A percentile compares a stretch with the other conserved stretches of the same genome.
phyloP scores from a whole-genome alignment of 306 rosid species.

The Ziziphus jujuba region DNA sequence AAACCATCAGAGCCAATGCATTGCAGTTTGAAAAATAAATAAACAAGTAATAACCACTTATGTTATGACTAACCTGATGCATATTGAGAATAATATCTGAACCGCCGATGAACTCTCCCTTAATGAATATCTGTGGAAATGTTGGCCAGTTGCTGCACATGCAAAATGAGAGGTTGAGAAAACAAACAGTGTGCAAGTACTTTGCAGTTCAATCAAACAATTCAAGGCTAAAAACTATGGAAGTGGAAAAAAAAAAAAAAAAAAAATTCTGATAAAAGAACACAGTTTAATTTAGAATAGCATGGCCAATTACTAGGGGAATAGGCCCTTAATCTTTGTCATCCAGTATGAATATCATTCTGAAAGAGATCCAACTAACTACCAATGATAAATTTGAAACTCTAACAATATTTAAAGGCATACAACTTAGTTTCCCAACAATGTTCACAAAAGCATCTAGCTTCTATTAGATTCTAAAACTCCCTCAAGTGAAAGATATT shows the following conservation, averaged over 20 bases:
- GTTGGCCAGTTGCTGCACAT: conserved; percentile 78
- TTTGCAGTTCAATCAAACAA: not conserved
- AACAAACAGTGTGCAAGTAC: not conserved
- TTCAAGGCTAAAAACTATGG: not conserved
- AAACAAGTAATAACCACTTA: not conserved
- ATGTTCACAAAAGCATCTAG: not conserved
- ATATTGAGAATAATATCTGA: conserved; percentile 80
- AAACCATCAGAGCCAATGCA: conserved; percentile 17
- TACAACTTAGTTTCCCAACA: no score
- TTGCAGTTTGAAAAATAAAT: conserved; percentile 7
- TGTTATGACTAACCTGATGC: conserved; percentile 63
- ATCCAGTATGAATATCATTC: no score
- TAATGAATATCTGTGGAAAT: conserved; percentile 86
- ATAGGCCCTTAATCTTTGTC: no score
- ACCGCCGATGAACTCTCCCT: conserved; percentile 94
- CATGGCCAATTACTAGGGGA: no score
- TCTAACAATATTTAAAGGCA: no score
- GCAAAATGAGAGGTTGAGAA: not conserved
- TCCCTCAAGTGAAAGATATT: not conserved
- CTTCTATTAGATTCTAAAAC: not conserved
- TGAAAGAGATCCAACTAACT: no score
- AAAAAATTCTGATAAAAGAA: no score
- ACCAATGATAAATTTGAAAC: no score
- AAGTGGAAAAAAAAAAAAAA: no score
- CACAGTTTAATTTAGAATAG: not conserved